Base-by-base conservation (phyloP, 2,329 filamentous ascomycete species). In the Hypoxylon rubiginosum region DNA sequence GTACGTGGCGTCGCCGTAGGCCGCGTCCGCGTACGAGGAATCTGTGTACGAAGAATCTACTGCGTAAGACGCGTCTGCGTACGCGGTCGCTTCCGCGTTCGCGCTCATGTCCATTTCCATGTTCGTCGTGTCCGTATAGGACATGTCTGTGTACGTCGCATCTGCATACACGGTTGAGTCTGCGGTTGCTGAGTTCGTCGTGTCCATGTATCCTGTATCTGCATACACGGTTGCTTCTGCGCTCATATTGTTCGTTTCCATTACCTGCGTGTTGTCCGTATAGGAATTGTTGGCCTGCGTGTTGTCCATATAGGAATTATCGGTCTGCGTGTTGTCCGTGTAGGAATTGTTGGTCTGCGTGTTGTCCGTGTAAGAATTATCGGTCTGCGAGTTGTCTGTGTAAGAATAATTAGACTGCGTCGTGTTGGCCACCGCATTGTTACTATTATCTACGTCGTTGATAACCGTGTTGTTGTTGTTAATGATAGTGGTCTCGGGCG, bases 381-480 rank as follows among this genome's bases (percentile, higher is more conserved):
- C n/a, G n/a, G n/a, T n/a, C 52, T 55, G 52, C 3, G 24, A n/a
- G 36, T 30, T 55, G 19, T 56, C 43, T 19, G 17, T 57, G 43
- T 57, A 49, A 2, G 11, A n/a, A 8, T 34, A n/a, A 26, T 48
- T 49, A 11, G 21, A 11, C 21, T 57, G 45, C 24, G 55, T 34
- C 34, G 49, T 30, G 9, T 60, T 21, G 3, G 39, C 15, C 28
- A 32, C 46, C 15, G 53, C 53, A 4, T 60, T 51, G 17, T 62
- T 59, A 65, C 63, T 19, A 30, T 50, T 51, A 43, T 66, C 59
- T 1, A 64, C 60, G 49, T 69, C 62, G 36, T 64, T 64, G 39
- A 64, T 66, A 2, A 49, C 36, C 21, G 60, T 64, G 41, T 64
- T 66, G 34, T 41, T 57, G 43, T 41, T 57, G 43, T 32, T 43